These are phyloP conservation scores for Trametes punicea DNA, from an alignment of 768 basidiomycete species.

Conservation along the genomic window DNA sequence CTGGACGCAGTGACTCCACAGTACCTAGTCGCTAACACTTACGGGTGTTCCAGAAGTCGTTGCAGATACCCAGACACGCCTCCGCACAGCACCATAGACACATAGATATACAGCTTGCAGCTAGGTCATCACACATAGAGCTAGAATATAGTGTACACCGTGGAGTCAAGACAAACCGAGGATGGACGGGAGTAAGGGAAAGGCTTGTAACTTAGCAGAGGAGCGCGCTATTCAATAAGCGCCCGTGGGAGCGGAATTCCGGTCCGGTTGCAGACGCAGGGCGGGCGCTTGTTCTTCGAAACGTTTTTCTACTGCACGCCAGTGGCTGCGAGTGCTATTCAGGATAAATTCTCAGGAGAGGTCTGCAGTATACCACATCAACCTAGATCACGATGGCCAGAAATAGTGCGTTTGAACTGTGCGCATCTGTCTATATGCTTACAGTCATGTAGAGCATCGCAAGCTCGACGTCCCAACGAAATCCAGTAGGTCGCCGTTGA, in stretches of 20 bases:
- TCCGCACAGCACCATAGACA: background rate
- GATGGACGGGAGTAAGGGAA: background rate
- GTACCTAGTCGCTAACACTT: background rate
- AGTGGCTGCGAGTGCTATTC: background rate
- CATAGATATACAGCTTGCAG: background rate
- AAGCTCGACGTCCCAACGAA: conserved; percentile 38
- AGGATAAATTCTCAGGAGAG: background rate
- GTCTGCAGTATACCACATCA: background rate
- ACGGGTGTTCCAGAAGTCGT: conserved; percentile 12
- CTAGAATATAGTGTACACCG: background rate
- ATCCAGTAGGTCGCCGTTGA: conserved; percentile 10
- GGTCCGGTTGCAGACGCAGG: too few species aligned
- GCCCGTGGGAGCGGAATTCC: too few species aligned
- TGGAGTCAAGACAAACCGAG: background rate
- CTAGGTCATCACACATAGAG: conserved; percentile 10
- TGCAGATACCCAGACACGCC: conserved; percentile 7
- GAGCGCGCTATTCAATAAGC: too few species aligned
- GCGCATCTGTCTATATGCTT: background rate
- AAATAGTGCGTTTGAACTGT: conserved; percentile 35
- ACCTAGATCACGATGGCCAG: conserved; percentile 35
- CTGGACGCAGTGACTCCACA: background rate
- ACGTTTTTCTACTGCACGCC: background rate
- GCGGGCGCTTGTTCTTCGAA: background rate
- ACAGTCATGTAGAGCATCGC: conserved; percentile 34
- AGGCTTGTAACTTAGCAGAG: background rate